Conservation (phyloP, 768 basidiomycete species). For the Candolleomyces aberdarensis region DNA sequence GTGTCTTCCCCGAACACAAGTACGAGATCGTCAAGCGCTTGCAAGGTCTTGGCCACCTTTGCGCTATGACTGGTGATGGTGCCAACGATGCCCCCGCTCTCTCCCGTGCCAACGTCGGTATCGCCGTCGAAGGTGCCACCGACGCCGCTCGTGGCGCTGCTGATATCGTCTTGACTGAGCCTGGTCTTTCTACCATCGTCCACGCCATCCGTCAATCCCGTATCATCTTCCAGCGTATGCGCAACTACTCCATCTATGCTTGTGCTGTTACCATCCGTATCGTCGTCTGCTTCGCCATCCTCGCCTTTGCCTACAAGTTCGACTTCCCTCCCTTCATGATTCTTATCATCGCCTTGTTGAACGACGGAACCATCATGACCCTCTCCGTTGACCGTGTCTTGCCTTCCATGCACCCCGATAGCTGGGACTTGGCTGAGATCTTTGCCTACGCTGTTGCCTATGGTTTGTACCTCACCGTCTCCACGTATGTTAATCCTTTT, state of each 20-base stretch:
- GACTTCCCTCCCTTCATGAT: conserved; percentile 99
- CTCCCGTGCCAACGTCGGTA: conserved; percentile 98
- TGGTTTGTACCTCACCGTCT: conserved; percentile 87
- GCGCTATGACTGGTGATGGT: conserved; percentile 99
- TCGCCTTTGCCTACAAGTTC: conserved; percentile 95
- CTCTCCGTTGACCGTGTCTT: conserved; percentile 94
- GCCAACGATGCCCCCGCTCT: conserved; percentile 98
- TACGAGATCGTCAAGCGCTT: conserved; percentile 99
- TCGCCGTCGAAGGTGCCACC: conserved; percentile 98
- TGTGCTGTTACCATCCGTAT: conserved; percentile 98
- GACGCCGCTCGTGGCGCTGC: conserved; percentile 98
- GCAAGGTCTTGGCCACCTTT: conserved; percentile 91
- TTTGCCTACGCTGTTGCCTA: conserved; percentile 95
- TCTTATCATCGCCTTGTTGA: conserved; percentile 93
- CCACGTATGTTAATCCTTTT: conserved; percentile 63
- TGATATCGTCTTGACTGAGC: conserved; percentile 97
- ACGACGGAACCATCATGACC: conserved; percentile 99
- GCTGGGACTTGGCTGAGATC: conserved; percentile 95
- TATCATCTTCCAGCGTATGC: conserved; percentile 99
- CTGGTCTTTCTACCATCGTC: conserved; percentile 98
- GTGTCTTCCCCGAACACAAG: conserved; percentile 99
- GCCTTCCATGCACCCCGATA: conserved; percentile 91
- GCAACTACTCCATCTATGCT: conserved; percentile 97
- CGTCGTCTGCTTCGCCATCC: conserved; percentile 94
- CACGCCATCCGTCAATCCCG: conserved; percentile 98